Evolutionary conservation across 2,329 filamentous ascomycete species (phyloP).

Genomic region (Claviceps arundinis): DNA sequence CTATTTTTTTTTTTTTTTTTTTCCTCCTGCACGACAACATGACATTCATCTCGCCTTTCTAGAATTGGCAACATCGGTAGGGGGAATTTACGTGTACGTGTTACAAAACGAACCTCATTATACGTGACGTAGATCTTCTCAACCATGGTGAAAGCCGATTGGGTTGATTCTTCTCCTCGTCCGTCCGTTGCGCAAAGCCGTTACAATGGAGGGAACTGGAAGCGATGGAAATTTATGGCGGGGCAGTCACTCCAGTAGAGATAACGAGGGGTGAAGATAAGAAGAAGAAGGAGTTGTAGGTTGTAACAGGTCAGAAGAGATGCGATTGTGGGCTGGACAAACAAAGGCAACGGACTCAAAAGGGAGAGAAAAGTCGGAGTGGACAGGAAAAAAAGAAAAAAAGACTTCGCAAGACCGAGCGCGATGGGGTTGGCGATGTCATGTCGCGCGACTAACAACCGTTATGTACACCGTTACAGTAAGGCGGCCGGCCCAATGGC

Average conservation of each 20-base stretch:
- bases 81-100: too few relatives aligned
- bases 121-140: conserved; percentile 85
- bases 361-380: conserved; percentile 2
- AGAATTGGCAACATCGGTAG: too few relatives aligned
- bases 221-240: not conserved
- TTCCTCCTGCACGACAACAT: too few relatives aligned
- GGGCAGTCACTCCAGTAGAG: not conserved
- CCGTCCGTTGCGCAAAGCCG: not conserved
- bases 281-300: not conserved
- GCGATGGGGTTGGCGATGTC: not conserved
- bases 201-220: not conserved
- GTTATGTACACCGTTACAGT: too few relatives aligned
- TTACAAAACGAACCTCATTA: conserved; percentile 56
- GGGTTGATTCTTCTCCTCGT: not conserved
- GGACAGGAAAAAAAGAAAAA: not conserved
- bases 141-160: conserved; percentile 45
- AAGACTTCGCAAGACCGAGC: too few relatives aligned
- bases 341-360: conserved; percentile 9
- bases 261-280: not conserved
- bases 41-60: too few relatives aligned
- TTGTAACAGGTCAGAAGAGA: not conserved
- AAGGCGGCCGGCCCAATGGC: too few relatives aligned
- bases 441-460: too few relatives aligned
- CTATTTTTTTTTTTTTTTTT: too few relatives aligned
- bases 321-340: not conserved